Conservation (phyloP, 257 asterid genomes). For the Oldenlandia corymbosa region DNA sequence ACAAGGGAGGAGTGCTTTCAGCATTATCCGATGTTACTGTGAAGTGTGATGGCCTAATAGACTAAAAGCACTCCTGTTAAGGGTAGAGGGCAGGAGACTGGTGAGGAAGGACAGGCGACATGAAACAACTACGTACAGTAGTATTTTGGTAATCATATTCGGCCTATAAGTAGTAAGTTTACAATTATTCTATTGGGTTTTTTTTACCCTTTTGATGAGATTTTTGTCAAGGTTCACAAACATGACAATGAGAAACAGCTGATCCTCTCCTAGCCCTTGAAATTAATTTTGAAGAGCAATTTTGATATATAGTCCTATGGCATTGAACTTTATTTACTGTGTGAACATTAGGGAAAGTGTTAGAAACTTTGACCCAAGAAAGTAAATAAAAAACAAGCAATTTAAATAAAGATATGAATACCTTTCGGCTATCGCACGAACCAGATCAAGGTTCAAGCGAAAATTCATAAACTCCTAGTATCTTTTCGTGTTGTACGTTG, state of each 20-base stretch:
- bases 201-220: not conserved
- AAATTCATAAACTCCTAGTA: slow-evolving; percentile 63
- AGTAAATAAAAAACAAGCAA: not conserved
- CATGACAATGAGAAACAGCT: not conserved
- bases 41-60: no score
- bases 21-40: not conserved
- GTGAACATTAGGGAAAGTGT: not conserved
- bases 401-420: slow-evolving; percentile 8
- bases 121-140: no score
- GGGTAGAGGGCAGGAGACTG: no score
- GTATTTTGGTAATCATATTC: not conserved
- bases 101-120: no score
- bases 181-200: no score
- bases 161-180: no score
- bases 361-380: no score
- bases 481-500: slow-evolving; percentile 48
- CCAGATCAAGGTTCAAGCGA: slow-evolving; percentile 86
- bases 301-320: not conserved
- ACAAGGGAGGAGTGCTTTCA: not conserved
- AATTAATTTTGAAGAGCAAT: no score
- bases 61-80: no score
- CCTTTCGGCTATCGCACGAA: slow-evolving; percentile 77
- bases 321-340: no score
- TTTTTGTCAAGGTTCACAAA: not conserved
- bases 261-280: not conserved